Percentiles rank a stretch among this genome's conserved stretches.
Evolutionary conservation across 352 stramenopile genomes (phyloP).

Genomic region (Phytophthora uliginosa): DNA sequence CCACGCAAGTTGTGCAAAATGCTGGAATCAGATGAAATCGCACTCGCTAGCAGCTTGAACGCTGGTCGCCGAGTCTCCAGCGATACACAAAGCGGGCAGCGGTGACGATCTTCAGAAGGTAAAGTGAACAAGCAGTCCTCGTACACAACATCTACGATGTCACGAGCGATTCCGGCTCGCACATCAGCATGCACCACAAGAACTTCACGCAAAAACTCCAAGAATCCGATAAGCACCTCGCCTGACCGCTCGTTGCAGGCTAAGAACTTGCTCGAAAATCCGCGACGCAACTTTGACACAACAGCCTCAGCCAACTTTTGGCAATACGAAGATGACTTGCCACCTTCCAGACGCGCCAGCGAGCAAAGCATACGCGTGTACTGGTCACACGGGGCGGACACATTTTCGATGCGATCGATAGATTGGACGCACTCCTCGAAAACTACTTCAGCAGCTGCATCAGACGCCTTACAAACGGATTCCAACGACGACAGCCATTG

Average conservation of each 20-base stretch:
- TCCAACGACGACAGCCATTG: conserved; percentile 88
- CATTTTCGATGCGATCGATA: conserved; percentile 68
- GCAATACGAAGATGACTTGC: conserved; percentile 55
- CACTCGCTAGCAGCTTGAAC: conserved; percentile 85
- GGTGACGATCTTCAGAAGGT: conserved; percentile 67
- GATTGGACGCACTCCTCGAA: conserved; percentile 82
- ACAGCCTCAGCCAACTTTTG: conserved; percentile 62
- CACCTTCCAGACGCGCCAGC: conserved; percentile 68
- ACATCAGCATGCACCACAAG: conserved; percentile 64
- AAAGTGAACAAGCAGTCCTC: conserved; percentile 89
- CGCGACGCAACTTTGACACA: conserved; percentile 66
- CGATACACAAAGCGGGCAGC: conserved; percentile 80
- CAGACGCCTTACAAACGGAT: conserved; percentile 70
- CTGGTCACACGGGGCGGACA: conserved; percentile 73
- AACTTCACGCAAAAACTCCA: conserved; percentile 85
- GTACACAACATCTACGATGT: conserved; percentile 87
- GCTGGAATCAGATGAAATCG: conserved; percentile 71
- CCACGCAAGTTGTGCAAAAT: conserved; percentile 74
- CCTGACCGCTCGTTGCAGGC: conserved; percentile 73
- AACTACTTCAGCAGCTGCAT: conserved; percentile 50
- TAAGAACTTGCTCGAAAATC: conserved; percentile 87
- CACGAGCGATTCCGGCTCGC: conserved; percentile 57
- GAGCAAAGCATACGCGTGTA: conserved; percentile 80
- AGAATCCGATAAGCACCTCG: conserved; percentile 78
- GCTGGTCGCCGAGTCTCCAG: conserved; percentile 81